Evolutionary conservation across 139 green algal genomes (phyloP).

Genomic region (Coelastrella sp.): DNA sequence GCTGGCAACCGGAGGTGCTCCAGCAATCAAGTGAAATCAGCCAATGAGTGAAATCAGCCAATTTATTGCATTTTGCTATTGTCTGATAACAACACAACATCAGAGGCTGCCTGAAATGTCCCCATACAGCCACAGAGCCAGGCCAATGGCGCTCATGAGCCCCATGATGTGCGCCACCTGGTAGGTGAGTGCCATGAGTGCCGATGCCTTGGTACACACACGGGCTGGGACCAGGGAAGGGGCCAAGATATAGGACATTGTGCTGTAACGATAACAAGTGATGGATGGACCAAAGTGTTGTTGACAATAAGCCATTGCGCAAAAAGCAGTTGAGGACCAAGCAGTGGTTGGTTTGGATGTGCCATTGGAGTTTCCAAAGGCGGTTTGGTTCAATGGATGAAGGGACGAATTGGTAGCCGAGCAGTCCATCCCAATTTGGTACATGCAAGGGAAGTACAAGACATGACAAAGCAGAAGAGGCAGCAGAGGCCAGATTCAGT

Average conservation of each 20-base stretch:
- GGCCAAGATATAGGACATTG: constrained; percentile 43
- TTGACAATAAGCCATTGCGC: too few relatives aligned
- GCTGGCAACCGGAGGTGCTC: too few relatives aligned
- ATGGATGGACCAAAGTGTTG: not conserved
- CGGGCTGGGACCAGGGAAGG: constrained; percentile 23
- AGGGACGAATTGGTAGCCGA: too few relatives aligned
- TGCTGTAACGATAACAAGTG: constrained; percentile 1
- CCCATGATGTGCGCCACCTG: constrained; percentile 30
- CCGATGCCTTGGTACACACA: constrained; percentile 4
- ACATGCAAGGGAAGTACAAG: too few relatives aligned
- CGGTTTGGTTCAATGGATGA: too few relatives aligned
- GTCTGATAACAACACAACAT: not conserved
- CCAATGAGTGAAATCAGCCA: too few relatives aligned
- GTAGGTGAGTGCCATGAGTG: constrained; percentile 43
- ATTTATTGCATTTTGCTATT: too few relatives aligned
- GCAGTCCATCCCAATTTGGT: too few relatives aligned
- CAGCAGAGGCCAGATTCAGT: too few relatives aligned
- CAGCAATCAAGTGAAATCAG: too few relatives aligned
- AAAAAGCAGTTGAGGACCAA: not conserved
- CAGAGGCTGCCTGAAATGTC: constrained; percentile 23
- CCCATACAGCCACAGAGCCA: constrained; percentile 24
- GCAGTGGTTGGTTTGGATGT: not conserved
- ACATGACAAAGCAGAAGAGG: too few relatives aligned
- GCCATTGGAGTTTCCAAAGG: too few relatives aligned
- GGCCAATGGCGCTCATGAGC: not conserved